phyloP scores from a whole-genome alignment of 306 rosid species.

The Vigna radiata region DNA sequence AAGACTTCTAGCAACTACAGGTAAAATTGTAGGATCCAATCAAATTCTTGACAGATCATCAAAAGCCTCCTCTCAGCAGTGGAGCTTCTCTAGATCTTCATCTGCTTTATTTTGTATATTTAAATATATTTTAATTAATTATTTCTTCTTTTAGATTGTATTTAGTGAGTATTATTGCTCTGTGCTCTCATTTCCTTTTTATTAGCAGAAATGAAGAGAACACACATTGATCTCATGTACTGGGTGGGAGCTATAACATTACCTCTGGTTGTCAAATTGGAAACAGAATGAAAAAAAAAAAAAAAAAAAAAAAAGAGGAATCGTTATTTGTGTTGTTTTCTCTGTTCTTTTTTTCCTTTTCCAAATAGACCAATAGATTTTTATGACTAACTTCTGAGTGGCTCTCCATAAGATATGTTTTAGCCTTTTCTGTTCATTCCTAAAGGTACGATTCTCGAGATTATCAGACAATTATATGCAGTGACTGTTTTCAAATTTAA shows the following conservation, averaged over 20 bases:
- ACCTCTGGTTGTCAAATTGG: neutral
- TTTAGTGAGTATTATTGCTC: neutral
- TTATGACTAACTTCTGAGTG: neutral
- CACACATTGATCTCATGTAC: neutral
- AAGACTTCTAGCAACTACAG: conserved; percentile 5
- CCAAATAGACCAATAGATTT: neutral
- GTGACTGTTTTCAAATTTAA: too few species aligned
- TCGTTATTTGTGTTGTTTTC: neutral
- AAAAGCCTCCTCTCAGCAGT: neutral
- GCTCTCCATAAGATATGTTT: neutral
- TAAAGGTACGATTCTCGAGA: too few species aligned
- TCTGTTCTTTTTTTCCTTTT: neutral
- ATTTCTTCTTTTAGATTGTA: conserved; percentile 24
- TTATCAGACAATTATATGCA: too few species aligned
- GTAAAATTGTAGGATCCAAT: neutral
- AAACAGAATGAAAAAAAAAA: neutral
- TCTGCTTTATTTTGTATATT: neutral
- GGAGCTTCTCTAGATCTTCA: conserved; percentile 9
- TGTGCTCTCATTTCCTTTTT: neutral
- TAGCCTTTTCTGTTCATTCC: neutral
- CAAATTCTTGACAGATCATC: neutral
- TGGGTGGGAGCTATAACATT: neutral
- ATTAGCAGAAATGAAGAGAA: neutral
- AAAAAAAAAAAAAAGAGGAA: neutral
- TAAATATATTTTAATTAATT: conserved; percentile 14